Evolutionary conservation across 495 filamentous ascomycete genomes (phyloP), one percentile per base, ranked within the genome.

Genomic region (Zalerion maritima): DNA sequence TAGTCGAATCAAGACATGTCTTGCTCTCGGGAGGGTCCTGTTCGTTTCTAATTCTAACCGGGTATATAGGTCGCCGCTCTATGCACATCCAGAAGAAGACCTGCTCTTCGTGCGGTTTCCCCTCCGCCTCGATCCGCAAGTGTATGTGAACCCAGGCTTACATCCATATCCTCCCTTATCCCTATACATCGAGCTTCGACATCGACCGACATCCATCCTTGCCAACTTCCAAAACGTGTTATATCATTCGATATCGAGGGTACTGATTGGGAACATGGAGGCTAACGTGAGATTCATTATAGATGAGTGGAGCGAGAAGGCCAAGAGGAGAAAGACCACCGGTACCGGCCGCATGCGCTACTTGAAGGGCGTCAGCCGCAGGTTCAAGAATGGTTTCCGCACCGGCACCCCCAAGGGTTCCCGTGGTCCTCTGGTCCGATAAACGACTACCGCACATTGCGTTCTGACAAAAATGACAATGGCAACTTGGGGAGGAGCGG

Each of bases 271-370:
- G 20, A 20, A 35, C 35, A 41, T 31, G 40, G 38, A 43, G 35
- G 31, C 34, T 42, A 31, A 42, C 14, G 35, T 28, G 21, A 35
- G 18, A 6, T 36, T 34, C 14, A 27, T 15, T 26, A 62, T 51
- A 97, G 89, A 77, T 73, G 92, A 97, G 76, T 97, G 89, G 89
- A 72, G 79, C 62, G 84, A 94, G 75, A 97, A 97, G 74, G 91
- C 86, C 47, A 96, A 93, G 80, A 67, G 89, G 61, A 85, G 89
- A 79, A 96, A 94, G 87, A 94, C 86, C 50, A 89, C 82, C 49
- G 89, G 89, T 44, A 81, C 81, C 53, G 89, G 89, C 58, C 75
- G 89, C 48, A 84, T 85, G 78, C 68, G 81, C 36, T 78, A 84
- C 67, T 73, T 96, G 57, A 87, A 86, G 68, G 72, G 68, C 44